These are phyloP conservation scores for Tricholoma hemisulphureum DNA, from an alignment of 768 basidiomycete species.

Conservation along the genomic window DNA sequence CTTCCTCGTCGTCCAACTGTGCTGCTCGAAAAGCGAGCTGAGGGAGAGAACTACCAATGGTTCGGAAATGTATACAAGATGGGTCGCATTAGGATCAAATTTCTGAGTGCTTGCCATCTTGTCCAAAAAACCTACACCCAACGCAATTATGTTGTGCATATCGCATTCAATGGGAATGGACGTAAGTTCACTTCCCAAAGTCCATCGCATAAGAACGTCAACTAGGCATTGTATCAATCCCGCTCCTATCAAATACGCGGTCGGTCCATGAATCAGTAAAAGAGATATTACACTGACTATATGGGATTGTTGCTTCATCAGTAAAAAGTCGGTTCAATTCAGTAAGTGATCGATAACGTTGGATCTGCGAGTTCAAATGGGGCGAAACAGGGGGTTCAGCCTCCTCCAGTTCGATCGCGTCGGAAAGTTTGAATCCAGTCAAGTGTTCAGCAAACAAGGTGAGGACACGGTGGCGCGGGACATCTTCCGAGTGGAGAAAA, in stretches of 20 bases:
- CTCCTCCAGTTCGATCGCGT: constrained; percentile 19
- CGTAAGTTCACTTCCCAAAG: constrained; percentile 12
- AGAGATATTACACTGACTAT: background rate
- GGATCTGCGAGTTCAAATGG: constrained; percentile 5
- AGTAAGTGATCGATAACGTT: constrained; percentile 9
- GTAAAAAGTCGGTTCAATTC: constrained; percentile 7
- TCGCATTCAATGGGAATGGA: constrained; percentile 8
- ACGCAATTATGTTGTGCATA: constrained; percentile 12
- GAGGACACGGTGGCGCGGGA: constrained; percentile 18
- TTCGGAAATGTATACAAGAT: constrained; percentile 16
- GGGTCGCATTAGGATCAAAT: background rate
- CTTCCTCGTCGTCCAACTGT: background rate
- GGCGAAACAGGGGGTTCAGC: constrained; percentile 8
- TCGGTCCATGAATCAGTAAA: background rate
- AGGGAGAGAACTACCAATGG: constrained; percentile 15
- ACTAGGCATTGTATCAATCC: constrained; percentile 11
- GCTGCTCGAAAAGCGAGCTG: constrained; percentile 8
- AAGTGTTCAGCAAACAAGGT: constrained; percentile 15
- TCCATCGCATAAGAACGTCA: constrained; percentile 14
- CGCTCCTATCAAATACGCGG: background rate
- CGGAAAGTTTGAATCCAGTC: constrained; percentile 16
- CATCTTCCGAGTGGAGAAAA: constrained; percentile 13
- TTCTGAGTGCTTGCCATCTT: background rate
- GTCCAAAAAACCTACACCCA: constrained; percentile 13
- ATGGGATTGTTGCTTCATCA: background rate